These are phyloP conservation scores for Cyberlindnera amylophila DNA, from an alignment of 805 yeast species.

Conservation along the genomic window DNA sequence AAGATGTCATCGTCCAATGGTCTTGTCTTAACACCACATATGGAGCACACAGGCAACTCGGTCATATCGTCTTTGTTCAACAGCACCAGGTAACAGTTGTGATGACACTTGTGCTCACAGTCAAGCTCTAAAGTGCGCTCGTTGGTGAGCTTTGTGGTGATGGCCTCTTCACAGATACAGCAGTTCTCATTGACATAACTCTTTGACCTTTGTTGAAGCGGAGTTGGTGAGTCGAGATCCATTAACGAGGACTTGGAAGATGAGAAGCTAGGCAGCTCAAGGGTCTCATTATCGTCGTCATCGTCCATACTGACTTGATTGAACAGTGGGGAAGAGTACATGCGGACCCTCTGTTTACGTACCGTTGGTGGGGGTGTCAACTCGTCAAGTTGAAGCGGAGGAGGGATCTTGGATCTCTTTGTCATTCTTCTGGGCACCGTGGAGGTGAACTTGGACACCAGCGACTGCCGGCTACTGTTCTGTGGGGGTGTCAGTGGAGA, in stretches of 20 bases:
- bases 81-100: slow-evolving; percentile 37
- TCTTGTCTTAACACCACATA: slow-evolving; percentile 24
- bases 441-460: slow-evolving; percentile 5
- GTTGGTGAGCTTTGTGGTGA: slow-evolving; percentile 36
- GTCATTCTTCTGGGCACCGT: slow-evolving; percentile 17
- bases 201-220: slow-evolving; percentile 10
- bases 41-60: slow-evolving; percentile 26
- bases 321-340: slow-evolving; percentile 2
- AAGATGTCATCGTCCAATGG: slow-evolving; percentile 29
- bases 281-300: background rate
- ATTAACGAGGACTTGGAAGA: background rate
- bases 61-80: slow-evolving; percentile 20
- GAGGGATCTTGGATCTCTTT: slow-evolving; percentile 23
- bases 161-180: slow-evolving; percentile 42
- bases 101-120: slow-evolving; percentile 44
- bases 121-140: slow-evolving; percentile 40
- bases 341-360: slow-evolving; percentile 1
- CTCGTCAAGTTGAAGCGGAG: slow-evolving; percentile 19
- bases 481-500: slow-evolving; percentile 9
- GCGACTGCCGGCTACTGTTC: slow-evolving; percentile 1
- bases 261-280: background rate
- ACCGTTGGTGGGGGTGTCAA: slow-evolving; percentile 25
- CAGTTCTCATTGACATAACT: slow-evolving; percentile 31
- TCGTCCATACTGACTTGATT: background rate
- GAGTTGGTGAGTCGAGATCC: slow-evolving; percentile 9